Conservation (phyloP, 169 alveolate species). For the Cyclospora cayetanensis region DNA sequence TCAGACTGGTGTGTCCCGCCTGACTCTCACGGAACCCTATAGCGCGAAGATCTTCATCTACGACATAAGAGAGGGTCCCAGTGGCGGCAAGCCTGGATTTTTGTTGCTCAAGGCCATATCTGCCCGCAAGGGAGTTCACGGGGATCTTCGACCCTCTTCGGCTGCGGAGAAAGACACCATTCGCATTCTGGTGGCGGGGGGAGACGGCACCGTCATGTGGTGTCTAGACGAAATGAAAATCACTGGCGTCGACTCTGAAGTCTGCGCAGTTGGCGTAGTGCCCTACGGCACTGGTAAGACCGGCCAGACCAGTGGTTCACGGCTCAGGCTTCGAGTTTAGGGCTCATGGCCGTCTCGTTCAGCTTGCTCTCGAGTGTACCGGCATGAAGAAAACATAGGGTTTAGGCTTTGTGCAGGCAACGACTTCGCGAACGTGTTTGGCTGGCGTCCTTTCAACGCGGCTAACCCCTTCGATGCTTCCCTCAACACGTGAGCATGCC, state of each 20-base stretch:
- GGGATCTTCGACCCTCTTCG: neutral
- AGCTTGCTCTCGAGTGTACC: too few relatives aligned
- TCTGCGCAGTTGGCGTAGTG: slow-evolving; percentile 88
- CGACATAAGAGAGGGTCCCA: slow-evolving; percentile 77
- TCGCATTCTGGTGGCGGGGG: slow-evolving; percentile 93
- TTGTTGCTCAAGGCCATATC: slow-evolving; percentile 66
- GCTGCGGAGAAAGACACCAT: neutral
- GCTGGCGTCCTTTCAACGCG: slow-evolving; percentile 85
- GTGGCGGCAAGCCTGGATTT: slow-evolving; percentile 79
- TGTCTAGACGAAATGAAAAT: slow-evolving; percentile 86
- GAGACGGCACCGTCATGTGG: slow-evolving; percentile 97
- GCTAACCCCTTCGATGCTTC: slow-evolving; percentile 82
- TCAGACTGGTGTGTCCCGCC: slow-evolving; percentile 77
- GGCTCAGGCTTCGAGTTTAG: slow-evolving; percentile 14
- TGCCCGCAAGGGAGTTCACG: neutral
- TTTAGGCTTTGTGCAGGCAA: slow-evolving; percentile 78
- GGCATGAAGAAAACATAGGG: too few relatives aligned
- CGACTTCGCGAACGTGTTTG: slow-evolving; percentile 93
- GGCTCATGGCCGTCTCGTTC: neutral
- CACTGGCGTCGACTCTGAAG: slow-evolving; percentile 80
- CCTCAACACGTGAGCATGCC: slow-evolving; percentile 79
- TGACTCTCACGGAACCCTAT: slow-evolving; percentile 46
- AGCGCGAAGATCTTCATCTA: slow-evolving; percentile 45
- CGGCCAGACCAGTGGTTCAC: neutral
- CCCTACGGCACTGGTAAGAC: slow-evolving; percentile 94